Base-by-base conservation (phyloP, 2,329 filamentous ascomycete genomes). In the Keithomyces neogunnii region DNA sequence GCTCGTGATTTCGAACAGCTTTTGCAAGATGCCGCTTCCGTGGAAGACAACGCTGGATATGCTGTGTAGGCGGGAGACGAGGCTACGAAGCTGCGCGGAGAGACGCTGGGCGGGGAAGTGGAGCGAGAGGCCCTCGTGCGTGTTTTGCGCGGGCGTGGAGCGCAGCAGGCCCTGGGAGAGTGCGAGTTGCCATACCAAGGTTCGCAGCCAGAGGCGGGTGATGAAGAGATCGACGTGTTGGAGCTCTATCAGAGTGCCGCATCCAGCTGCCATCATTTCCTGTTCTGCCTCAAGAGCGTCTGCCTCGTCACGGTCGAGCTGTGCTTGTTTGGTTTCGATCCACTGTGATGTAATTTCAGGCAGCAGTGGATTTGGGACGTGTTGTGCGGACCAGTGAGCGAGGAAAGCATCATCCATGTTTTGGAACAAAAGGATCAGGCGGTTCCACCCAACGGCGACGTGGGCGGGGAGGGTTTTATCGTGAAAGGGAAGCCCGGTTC, bases 1-100 rank as follows among this genome's bases (percentile, higher is more conserved):
- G 59, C 77, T 79, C 0, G 77, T 76, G 54, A 82, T 78, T 57
- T 82, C 79, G 51, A 82, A 80, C 4, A 82, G 66, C 59, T 82
- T 82, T 54, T 79, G 74, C 49, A 81, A 66, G 50, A 82, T 78
- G 28, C 75, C 75, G 38, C 70, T 76, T 6, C 79, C 78, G 56
- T 82, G 77, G 4, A 78, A 73, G 31, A 73, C 73, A 52, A 82
- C 73, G 49, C 73, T 74, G 38, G 66, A 62, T 19, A 67, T 62
- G 51, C 62, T 69, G 4, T 63, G 60, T 1, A 72, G 57, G 2
- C 63, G 63, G 44, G 59, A 59, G 13, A 72, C 66, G 11, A 73
- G 63, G 38, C 55, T 63, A 39, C 69, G 68, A 3, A 73, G 62
- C 57, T 73, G 66, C 3, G 60, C 57, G 8, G 69, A 70, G 11